These are phyloP conservation scores for Glutinoglossum americanum DNA, from an alignment of 495 filamentous ascomycete genomes.

Conservation along the genomic window DNA sequence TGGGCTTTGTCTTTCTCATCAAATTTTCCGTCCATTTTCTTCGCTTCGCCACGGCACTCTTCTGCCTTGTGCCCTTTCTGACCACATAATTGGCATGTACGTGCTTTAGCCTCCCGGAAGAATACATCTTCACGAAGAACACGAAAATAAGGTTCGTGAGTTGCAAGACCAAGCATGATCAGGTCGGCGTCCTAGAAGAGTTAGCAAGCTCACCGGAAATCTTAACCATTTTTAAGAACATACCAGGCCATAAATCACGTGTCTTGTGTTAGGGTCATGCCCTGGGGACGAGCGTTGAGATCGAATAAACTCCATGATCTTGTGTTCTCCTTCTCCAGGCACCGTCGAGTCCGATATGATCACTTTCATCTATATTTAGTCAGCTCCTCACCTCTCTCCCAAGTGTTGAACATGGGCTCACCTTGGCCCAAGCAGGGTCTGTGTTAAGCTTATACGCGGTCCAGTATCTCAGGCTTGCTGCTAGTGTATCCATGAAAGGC, in stretches of 20 bases:
- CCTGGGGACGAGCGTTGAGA: conserved; percentile 77
- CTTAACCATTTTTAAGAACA: conserved; percentile 6
- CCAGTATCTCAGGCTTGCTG: conserved; percentile 85
- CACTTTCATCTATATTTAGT: conserved; percentile 45
- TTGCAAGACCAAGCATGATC: conserved; percentile 94
- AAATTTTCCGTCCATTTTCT: conserved; percentile 66
- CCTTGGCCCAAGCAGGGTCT: conserved; percentile 87
- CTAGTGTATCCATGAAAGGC: conserved; percentile 95
- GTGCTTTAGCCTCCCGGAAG: conserved; percentile 60
- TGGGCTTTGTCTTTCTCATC: conserved; percentile 57
- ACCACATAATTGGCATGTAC: conserved; percentile 67
- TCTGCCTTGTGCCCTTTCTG: conserved; percentile 74
- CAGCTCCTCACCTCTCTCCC: conserved; percentile 11
- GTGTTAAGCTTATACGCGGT: conserved; percentile 90
- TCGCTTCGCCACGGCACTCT: conserved; percentile 62
- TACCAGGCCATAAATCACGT: conserved; percentile 78
- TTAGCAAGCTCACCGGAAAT: conserved; percentile 10
- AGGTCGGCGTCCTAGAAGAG: conserved; percentile 60
- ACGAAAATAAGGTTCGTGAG: conserved; percentile 93
- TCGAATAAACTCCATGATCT: conserved; percentile 96
- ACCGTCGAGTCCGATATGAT: conserved; percentile 97
- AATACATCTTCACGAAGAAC: conserved; percentile 97
- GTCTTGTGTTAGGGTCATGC: conserved; percentile 88
- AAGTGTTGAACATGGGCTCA: conserved; percentile 7
- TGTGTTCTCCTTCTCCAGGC: conserved; percentile 95